phyloP scores from a whole-genome alignment of 305 asterid genomes.

The Solanum hybrid region DNA sequence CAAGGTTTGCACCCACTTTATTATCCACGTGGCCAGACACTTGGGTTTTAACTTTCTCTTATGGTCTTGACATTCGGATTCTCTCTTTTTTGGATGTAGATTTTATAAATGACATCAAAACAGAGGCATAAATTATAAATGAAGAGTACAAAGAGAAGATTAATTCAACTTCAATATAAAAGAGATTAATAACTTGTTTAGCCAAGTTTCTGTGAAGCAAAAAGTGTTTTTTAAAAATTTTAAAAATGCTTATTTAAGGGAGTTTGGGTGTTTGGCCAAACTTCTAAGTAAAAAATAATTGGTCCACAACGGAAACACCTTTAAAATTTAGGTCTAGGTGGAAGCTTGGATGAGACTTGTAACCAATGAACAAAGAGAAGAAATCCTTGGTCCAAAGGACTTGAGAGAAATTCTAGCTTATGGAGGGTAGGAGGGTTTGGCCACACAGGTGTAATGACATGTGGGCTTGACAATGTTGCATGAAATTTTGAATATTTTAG shows the following conservation, averaged over 20 bases:
- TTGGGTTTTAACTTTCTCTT: background rate
- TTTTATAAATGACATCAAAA: background rate
- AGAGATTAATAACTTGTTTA: background rate
- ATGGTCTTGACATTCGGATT: background rate
- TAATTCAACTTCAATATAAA: background rate
- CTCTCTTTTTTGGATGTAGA: background rate
- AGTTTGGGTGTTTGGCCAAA: background rate
- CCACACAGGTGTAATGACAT: background rate
- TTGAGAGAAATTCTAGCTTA: background rate
- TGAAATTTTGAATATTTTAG: background rate
- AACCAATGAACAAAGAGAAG: background rate
- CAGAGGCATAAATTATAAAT: background rate
- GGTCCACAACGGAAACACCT: background rate
- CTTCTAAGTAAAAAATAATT: background rate
- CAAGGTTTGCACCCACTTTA: background rate
- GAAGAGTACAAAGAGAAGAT: background rate
- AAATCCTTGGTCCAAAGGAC: background rate
- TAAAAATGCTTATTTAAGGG: background rate
- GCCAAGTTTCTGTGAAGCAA: background rate
- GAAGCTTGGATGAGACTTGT: background rate
- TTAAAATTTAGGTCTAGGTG: background rate
- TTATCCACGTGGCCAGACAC: background rate
- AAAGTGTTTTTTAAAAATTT: background rate
- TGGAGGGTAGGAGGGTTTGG: background rate
- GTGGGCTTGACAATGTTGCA: background rate